A percentile compares a stretch with the other conserved stretches of the same genome.
Evolutionary conservation across 345 rosid species (phyloP).

Genomic region (Arabidopsis arenosa): DNA sequence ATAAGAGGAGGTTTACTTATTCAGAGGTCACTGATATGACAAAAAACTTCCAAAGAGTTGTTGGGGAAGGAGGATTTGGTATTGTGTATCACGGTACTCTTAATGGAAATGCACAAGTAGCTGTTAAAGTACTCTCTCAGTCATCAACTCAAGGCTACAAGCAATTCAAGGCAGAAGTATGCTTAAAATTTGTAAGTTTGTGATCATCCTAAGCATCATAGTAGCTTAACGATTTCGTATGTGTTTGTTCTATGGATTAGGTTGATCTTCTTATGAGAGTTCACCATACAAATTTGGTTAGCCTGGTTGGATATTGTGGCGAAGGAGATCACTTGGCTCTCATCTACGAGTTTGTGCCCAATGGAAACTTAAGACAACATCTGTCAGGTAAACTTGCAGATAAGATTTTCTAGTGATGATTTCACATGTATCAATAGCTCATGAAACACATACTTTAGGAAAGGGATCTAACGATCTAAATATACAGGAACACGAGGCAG

Average conservation of each 20-base stretch:
- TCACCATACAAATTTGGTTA: conserved; percentile 49
- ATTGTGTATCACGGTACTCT: conserved; percentile 52
- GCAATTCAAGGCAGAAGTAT: conserved; percentile 43
- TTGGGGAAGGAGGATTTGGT: conserved; percentile 64
- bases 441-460: too few species aligned
- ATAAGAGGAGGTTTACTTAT: conserved; percentile 43
- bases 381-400: conserved; percentile 39
- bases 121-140: conserved; percentile 55
- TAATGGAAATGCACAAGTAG: conserved; percentile 53
- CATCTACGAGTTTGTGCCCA: conserved; percentile 54
- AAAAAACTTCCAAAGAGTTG: conserved; percentile 40
- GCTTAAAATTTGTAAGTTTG: neutral
- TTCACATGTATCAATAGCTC: too few species aligned
- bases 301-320: conserved; percentile 53
- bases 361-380: conserved; percentile 48
- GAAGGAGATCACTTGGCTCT: conserved; percentile 50
- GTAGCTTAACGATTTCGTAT: neutral
- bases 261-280: conserved; percentile 33
- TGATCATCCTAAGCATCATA: neutral
- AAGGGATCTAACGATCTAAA: neutral
- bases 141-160: conserved; percentile 51
- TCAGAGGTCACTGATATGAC: conserved; percentile 49
- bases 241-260: conserved; percentile 31
- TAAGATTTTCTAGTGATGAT: too few species aligned
- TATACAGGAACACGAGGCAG: conserved; percentile 25